Evolutionary conservation across 2,329 filamentous ascomycete species (phyloP).

Genomic region (Aspergillus calidoustus): DNA sequence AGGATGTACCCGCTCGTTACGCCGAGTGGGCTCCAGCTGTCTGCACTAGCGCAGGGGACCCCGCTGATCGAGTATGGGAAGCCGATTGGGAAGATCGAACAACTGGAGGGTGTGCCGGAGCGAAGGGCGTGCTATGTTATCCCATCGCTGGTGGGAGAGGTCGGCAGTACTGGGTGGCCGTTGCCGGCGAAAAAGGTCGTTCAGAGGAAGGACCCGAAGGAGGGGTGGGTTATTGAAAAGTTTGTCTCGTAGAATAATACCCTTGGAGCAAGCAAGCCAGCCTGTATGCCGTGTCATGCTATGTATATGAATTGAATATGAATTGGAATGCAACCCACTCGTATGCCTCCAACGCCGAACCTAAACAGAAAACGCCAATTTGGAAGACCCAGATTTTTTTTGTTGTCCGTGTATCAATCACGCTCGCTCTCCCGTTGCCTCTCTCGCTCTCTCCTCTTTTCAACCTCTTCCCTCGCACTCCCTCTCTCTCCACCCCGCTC

Average conservation of each 20-base stretch:
- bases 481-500: conserved; percentile 56
- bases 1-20: conserved; percentile 88
- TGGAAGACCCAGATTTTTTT: not conserved
- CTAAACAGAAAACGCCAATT: not conserved
- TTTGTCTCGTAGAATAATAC: conserved; percentile 39
- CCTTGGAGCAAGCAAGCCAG: not conserved
- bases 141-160: conserved; percentile 73
- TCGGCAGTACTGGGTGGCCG: conserved; percentile 76
- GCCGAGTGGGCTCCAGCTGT: conserved; percentile 74
- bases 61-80: conserved; percentile 84
- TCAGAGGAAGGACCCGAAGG: conserved; percentile 73
- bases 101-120: conserved; percentile 51
- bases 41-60: conserved; percentile 80
- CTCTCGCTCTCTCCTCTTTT: conserved; percentile 17
- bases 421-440: conserved; percentile 25
- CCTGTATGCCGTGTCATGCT: not conserved
- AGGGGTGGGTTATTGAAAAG: conserved; percentile 74
- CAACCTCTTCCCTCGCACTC: conserved; percentile 25
- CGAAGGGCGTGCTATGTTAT: conserved; percentile 81
- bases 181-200: conserved; percentile 82
- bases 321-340: not conserved
- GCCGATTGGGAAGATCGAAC: conserved; percentile 80
- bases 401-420: conserved; percentile 18
- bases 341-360: conserved; percentile 8
- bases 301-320: not conserved